These are phyloP conservation scores for Spongiforma sp. DNA, from an alignment of 1,284 basidiomycete genomes.

Conservation along the genomic window DNA sequence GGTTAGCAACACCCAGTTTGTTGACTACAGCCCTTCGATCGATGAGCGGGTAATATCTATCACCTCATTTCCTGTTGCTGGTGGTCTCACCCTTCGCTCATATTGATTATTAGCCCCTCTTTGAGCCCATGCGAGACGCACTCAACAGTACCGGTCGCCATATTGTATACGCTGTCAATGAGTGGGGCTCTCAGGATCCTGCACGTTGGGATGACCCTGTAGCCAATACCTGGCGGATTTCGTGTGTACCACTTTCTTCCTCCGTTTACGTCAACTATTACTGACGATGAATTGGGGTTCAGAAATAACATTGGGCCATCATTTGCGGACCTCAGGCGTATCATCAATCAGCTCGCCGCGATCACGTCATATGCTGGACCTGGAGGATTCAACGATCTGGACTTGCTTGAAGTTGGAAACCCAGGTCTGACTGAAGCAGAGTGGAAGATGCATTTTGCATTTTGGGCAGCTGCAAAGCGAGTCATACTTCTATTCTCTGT, in stretches of 20 bases:
- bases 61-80: no score
- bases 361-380: conserved; percentile 50
- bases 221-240: conserved; percentile 56
- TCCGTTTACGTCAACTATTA: not conserved
- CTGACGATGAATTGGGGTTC: not conserved
- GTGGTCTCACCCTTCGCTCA: not conserved
- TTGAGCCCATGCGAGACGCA: conserved; percentile 14
- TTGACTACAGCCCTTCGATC: conserved; percentile 2
- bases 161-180: conserved; percentile 58
- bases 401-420: conserved; percentile 55
- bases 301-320: conserved; percentile 54
- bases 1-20: conserved; percentile 1
- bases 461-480: conserved; percentile 40
- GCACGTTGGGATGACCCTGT: conserved; percentile 51
- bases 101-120: not conserved
- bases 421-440: conserved; percentile 45
- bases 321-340: conserved; percentile 52
- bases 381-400: conserved; percentile 53
- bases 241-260: conserved; percentile 21
- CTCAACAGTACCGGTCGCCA: conserved; percentile 45
- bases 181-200: conserved; percentile 57
- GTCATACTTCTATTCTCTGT: not conserved
- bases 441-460: conserved; percentile 54
- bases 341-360: conserved; percentile 56
- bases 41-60: conserved; percentile 4